Conservation (phyloP, 257 asterid species). For the Salvia splendens region DNA sequence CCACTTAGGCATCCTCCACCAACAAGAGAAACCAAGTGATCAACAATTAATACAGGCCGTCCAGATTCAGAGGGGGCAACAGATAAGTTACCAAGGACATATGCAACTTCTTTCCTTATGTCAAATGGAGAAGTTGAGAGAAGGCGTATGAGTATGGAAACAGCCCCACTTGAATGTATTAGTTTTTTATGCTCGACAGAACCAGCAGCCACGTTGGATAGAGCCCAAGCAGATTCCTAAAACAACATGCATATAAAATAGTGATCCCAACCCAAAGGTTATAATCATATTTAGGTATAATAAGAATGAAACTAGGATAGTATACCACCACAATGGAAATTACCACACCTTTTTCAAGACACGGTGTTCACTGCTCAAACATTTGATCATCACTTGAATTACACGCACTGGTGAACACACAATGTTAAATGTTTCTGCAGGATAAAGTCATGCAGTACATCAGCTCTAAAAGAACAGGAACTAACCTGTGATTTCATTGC, state of each 20-base stretch:
- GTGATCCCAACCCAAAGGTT: neutral
- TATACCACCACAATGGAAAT: neutral
- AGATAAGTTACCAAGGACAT: constrained; percentile 86
- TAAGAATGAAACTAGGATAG: constrained; percentile 20
- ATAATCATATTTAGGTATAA: constrained; percentile 3
- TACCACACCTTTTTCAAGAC: constrained; percentile 71
- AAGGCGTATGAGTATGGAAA: constrained; percentile 54
- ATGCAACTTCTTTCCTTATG: constrained; percentile 88
- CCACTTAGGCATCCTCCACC: constrained; percentile 76
- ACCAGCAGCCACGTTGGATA: constrained; percentile 89
- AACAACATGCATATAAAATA: constrained; percentile 3
- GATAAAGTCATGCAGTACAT: constrained; percentile 8
- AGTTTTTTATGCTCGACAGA: constrained; percentile 73
- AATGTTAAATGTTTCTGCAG: constrained; percentile 14
- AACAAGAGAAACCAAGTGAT: constrained; percentile 86
- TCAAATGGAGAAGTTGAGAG: constrained; percentile 82
- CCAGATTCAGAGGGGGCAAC: constrained; percentile 70
- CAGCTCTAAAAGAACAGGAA: constrained; percentile 24
- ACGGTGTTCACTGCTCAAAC: constrained; percentile 81
- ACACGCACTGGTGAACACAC: constrained; percentile 47
- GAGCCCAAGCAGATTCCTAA: constrained; percentile 97
- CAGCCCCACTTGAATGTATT: constrained; percentile 77
- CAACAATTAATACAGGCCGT: constrained; percentile 66
- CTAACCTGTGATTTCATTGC: constrained; percentile 76
- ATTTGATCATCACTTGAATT: constrained; percentile 71